These are phyloP conservation scores for Boletus eberwhitei DNA, from an alignment of 768 basidiomycete genomes.

Conservation along the genomic window DNA sequence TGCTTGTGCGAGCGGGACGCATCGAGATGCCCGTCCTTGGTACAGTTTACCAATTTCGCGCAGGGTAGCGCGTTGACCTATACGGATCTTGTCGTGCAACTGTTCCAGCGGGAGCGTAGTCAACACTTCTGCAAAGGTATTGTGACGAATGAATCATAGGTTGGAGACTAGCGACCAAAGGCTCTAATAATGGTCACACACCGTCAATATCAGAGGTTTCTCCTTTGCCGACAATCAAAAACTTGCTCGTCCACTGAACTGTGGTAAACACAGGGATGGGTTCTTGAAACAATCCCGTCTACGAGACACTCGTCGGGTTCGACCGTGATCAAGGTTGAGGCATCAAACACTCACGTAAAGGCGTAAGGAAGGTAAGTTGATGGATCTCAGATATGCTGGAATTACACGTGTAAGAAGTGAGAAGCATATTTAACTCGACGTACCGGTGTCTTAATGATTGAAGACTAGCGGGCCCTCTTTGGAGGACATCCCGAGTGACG, in stretches of 20 bases:
- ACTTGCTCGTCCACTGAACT: neutral
- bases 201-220: neutral
- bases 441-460: neutral
- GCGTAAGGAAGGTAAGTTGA: neutral
- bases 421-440: neutral
- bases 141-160: neutral
- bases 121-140: neutral
- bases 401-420: neutral
- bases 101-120: neutral
- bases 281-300: neutral
- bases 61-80: neutral
- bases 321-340: neutral
- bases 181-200: neutral
- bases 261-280: neutral
- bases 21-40: neutral
- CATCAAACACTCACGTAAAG: neutral
- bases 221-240: neutral
- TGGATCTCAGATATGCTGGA: neutral
- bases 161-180: neutral
- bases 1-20: neutral
- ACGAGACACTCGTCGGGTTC: neutral
- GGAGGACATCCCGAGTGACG: no score
- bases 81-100: neutral
- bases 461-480: neutral
- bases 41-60: neutral